Base-by-base conservation (phyloP, 768 basidiomycete species). In the Imleria badia region DNA sequence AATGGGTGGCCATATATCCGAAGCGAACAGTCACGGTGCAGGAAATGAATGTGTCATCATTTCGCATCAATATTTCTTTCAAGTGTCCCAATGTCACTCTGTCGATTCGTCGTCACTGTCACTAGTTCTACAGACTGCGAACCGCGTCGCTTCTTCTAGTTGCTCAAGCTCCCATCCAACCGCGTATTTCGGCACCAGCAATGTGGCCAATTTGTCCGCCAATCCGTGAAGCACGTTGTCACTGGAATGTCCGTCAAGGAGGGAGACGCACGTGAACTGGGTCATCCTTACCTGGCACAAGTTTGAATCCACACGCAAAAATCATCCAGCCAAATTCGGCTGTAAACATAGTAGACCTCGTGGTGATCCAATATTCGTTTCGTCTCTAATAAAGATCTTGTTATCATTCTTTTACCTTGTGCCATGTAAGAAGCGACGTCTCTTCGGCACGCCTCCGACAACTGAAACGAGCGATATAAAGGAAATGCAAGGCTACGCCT, bases 341-440 rank as follows among this genome's bases (percentile, higher is more conserved):
- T 86, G 68, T 91, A 94, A n/a, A 91, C 77, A 67, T 91, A 92
- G 71, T 94, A 94, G 11, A 89, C 85, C 58, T 91, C 90, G 59
- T 91, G 89, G 62, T 82, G 85, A 63, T 91, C 90, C 58, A 94
- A 70, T 45, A 91, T 83, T 38, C 76, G 68, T 71, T 87, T 91
- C 75, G 86, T 77, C 67, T 84, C 85, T 41, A 94, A 73, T 34
- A 94, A 75, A 63, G 80, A 85, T 60, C 88, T 81, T 50, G 83
- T 68, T 22, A 89, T 75, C 33, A 72, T 74, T 38, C 87, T 80
- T 70, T 80, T 85, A 3, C 91, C 91, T 51, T 74, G 77, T 8
- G 69, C 65, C 39, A 93, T 75, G 50, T 86, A 62, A 30, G 65
- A 63, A 15, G 82, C 83, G n/a, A 83, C 80, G 66, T 94, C 91